Evolutionary conservation across 2,329 filamentous ascomycete genomes (phyloP), one percentile per base, ranked within the genome.

Genomic region (Clonostachys sp.): DNA sequence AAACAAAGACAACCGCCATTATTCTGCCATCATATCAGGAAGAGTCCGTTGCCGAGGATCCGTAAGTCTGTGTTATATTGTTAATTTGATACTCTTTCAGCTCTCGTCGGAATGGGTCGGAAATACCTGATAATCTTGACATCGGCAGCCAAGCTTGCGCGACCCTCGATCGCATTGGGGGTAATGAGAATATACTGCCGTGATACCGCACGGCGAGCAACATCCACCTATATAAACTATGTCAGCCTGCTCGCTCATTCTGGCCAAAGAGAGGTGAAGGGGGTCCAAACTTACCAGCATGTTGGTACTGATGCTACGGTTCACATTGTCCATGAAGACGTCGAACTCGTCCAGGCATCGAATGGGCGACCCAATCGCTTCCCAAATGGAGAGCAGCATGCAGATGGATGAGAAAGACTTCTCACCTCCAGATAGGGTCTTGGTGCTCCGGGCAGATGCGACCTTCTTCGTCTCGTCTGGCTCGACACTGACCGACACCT

Each of bases 351-450:
- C 94, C 46, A 99, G 75, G 61, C 94, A 99, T 47, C 94, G 83
- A 51, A 99, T 86, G 1, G 91, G 92, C 16, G 91, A 95, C 12
- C 94, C 92, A 86, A 99, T 99, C 33, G 94, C 92, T 62, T 99
- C 94, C 94, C 94, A 99, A 16, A 99, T 86, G 3, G 91, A 83
- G 34, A 99, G 77, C 47, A 99, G 73, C 57, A 99, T 79, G 68
- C 94, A 99, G 50, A 97, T 95, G 5, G 92, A 96, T 5, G 91
- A 95, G 65, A 97, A 99, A 0, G 92, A 97, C 65, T 99, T 99
- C 64, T 99, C 94, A 33, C 94, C 94, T 46, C 94, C 94, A 9
- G 91, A 96, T 2, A 99, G 74, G 1, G 92, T 97, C 68, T 90
- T 95, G 20, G 94, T 92, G 59, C 88, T 87, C 44, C 92, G 82